phyloP scores from a whole-genome alignment of 768 basidiomycete genomes.

The Omphalotus guepiniiformis region DNA sequence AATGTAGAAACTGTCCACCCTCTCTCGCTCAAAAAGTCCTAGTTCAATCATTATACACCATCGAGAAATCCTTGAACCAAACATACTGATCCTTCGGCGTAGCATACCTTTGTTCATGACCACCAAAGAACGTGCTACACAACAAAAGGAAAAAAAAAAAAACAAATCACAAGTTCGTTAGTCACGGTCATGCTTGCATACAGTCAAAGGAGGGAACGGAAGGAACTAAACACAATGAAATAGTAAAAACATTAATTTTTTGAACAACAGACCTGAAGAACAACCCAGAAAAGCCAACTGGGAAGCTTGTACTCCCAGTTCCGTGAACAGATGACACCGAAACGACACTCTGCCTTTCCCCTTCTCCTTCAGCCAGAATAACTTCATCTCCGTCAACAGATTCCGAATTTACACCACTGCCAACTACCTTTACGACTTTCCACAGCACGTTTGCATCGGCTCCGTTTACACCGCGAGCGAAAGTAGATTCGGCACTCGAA shows the following conservation, averaged over 20 bases:
- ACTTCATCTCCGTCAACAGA: slow-evolving; percentile 11
- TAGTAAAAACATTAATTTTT: neutral
- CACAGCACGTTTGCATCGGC: neutral
- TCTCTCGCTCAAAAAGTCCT: no score
- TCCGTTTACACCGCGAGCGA: neutral
- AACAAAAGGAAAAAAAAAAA: neutral
- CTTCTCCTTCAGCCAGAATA: neutral
- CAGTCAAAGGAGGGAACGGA: neutral
- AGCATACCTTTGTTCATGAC: slow-evolving; percentile 60
- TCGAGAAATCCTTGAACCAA: slow-evolving; percentile 70
- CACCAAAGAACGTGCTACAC: slow-evolving; percentile 72
- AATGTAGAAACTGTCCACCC: no score
- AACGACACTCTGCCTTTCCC: neutral
- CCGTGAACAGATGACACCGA: no score
- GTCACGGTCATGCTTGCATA: no score
- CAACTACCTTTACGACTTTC: neutral
- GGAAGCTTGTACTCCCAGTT: no score
- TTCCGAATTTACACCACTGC: neutral
- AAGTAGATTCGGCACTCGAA: neutral
- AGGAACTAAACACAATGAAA: neutral
- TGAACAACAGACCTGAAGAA: slow-evolving; percentile 84
- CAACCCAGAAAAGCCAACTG: slow-evolving; percentile 46
- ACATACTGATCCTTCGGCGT: slow-evolving; percentile 71
- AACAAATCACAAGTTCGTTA: neutral
- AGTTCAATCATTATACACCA: slow-evolving; percentile 33